Conservation (phyloP, 2,329 filamentous ascomycete species). For the Talaromyces sp. region DNA sequence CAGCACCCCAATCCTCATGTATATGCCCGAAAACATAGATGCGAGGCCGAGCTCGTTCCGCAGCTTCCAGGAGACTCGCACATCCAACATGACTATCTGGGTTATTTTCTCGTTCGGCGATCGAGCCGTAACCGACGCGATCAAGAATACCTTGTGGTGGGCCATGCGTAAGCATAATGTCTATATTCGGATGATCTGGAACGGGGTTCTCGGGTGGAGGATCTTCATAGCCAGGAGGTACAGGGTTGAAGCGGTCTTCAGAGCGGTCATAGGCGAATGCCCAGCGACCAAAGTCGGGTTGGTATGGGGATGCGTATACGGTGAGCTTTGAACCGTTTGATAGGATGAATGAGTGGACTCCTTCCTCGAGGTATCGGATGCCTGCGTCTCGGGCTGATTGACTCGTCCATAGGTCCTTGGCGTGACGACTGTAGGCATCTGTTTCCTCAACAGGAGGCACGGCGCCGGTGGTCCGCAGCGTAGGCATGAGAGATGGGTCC, state of each 20-base stretch:
- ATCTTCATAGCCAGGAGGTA: constrained; percentile 24
- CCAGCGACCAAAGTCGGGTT: constrained; percentile 60
- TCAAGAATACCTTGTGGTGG: constrained; percentile 59
- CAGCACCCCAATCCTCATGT: constrained; percentile 57
- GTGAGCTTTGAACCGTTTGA: constrained; percentile 52
- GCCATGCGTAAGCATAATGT: constrained; percentile 65
- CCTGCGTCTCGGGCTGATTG: constrained; percentile 49
- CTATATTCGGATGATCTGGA: constrained; percentile 50
- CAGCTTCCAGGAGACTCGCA: constrained; percentile 55
- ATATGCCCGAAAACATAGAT: constrained; percentile 68
- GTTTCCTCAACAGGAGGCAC: constrained; percentile 8
- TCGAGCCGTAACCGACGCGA: constrained; percentile 21
- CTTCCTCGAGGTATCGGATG: constrained; percentile 61
- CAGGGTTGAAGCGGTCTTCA: constrained; percentile 57
- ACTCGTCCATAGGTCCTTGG: constrained; percentile 52
- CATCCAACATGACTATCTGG: constrained; percentile 54
- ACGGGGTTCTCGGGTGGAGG: constrained; percentile 39
- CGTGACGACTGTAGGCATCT: constrained; percentile 25
- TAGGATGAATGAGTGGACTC: constrained; percentile 50
- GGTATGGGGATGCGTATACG: constrained; percentile 56
- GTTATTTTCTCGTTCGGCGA: background rate
- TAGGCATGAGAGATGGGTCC: constrained; percentile 5
- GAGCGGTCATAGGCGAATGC: constrained; percentile 57
- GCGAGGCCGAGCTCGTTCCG: constrained; percentile 53
- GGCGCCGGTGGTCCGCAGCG: constrained; percentile 1